Evolutionary conservation across 495 filamentous ascomycete genomes (phyloP).

Genomic region (Umbilicaria muhlenbergii): DNA sequence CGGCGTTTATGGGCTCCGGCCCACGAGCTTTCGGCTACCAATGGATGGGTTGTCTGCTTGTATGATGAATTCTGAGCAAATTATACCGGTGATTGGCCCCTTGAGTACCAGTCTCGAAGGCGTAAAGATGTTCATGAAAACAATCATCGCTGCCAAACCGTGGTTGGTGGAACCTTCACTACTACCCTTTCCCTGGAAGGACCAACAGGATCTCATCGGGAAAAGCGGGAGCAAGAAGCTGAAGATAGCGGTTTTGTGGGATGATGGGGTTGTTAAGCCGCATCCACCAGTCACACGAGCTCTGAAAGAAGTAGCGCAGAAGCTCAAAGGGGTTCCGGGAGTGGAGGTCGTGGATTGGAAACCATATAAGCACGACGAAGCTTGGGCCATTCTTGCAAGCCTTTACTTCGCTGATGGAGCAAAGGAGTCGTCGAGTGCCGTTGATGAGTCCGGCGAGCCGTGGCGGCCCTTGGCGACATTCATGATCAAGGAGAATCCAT

Average conservation of each 20-base stretch:
- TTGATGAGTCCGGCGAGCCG: conserved; percentile 37
- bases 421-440: conserved; percentile 24
- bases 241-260: conserved; percentile 51
- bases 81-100: conserved; percentile 46
- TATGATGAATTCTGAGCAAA: conserved; percentile 40
- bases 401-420: conserved; percentile 44
- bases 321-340: conserved; percentile 28
- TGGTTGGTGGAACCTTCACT: conserved; percentile 46
- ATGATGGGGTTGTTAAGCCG: conserved; percentile 54
- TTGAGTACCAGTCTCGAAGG: conserved; percentile 45
- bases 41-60: conserved; percentile 19
- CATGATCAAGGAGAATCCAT: conserved; percentile 36
- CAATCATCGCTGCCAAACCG: conserved; percentile 39
- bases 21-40: conserved; percentile 17
- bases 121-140: conserved; percentile 47
- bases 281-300: conserved; percentile 55
- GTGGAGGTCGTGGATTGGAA: conserved; percentile 51
- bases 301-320: conserved; percentile 37
- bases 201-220: conserved; percentile 12
- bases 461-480: conserved; percentile 39
- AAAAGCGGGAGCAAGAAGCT: conserved; percentile 26
- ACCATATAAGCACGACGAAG: conserved; percentile 43
- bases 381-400: conserved; percentile 40
- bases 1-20: conserved; percentile 19
- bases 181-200: conserved; percentile 44